Conservation (phyloP, 306 rosid species). For the Gillenia trifoliata region DNA sequence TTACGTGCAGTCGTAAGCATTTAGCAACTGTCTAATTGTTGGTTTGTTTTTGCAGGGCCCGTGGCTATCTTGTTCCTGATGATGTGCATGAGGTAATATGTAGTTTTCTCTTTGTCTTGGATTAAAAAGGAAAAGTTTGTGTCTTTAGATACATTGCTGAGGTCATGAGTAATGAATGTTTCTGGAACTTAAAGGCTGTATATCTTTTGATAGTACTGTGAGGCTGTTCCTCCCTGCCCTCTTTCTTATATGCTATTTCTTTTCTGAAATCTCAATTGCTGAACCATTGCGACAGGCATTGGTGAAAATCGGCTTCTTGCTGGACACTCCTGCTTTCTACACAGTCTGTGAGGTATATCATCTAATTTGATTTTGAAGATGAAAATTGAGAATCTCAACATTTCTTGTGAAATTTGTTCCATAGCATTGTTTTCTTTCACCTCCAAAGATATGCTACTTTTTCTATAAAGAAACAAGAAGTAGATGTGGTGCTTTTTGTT, state of each 20-base stretch:
- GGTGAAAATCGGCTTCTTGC: conserved; percentile 70
- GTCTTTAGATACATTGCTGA: not conserved
- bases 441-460: not conserved
- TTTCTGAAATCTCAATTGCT: conserved; percentile 15
- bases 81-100: conserved; percentile 67
- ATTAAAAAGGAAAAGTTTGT: not conserved
- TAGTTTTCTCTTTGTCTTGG: not conserved
- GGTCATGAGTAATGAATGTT: not conserved
- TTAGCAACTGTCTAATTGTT: not conserved
- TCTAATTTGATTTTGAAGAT: conserved; percentile 6
- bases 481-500: not conserved
- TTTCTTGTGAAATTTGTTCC: not conserved
- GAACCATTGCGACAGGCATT: conserved; percentile 48
- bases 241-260: not conserved
- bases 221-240: not conserved
- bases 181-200: not conserved
- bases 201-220: not conserved
- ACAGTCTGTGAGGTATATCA: conserved; percentile 76
- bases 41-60: conserved; percentile 54
- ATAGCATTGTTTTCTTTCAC: not conserved
- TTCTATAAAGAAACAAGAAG: too few species aligned
- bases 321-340: conserved; percentile 91
- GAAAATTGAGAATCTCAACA: not conserved
- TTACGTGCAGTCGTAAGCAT: not conserved
- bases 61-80: conserved; percentile 69